Evolutionary conservation across 1,139 yeast species (phyloP).

Genomic region (Taiozyma sp.): DNA sequence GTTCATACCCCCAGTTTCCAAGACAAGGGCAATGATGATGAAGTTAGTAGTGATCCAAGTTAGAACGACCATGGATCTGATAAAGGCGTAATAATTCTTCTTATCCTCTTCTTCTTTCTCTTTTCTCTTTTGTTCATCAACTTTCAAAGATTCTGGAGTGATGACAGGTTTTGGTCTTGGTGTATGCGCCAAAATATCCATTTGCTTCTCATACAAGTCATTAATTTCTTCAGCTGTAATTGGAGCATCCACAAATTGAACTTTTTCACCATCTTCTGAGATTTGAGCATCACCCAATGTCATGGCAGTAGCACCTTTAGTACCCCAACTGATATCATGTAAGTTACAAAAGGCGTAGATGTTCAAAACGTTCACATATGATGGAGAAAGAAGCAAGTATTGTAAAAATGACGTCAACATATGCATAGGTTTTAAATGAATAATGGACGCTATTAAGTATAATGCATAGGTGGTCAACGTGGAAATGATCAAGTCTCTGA

Average conservation of each 20-base stretch:
- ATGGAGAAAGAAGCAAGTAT: constrained; percentile 81
- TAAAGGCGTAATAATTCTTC: constrained; percentile 68
- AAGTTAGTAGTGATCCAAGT: constrained; percentile 79
- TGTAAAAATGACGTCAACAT: constrained; percentile 82
- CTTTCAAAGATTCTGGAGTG: constrained; percentile 30
- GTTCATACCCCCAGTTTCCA: constrained; percentile 56
- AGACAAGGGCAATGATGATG: constrained; percentile 63
- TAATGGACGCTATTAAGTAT: constrained; percentile 70
- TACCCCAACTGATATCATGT: constrained; percentile 98
- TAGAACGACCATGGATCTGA: constrained; percentile 76
- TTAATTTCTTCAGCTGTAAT: constrained; percentile 56
- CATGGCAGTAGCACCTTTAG: constrained; percentile 77
- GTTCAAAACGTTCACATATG: constrained; percentile 81
- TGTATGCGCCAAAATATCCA: constrained; percentile 50
- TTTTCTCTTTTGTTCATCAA: constrained; percentile 27
- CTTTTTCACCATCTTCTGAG: constrained; percentile 62
- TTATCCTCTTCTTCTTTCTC: constrained; percentile 50
- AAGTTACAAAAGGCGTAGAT: constrained; percentile 94
- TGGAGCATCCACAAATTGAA: constrained; percentile 70
- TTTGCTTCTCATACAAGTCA: constrained; percentile 55
- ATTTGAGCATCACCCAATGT: constrained; percentile 63
- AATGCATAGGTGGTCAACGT: constrained; percentile 79
- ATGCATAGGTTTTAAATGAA: constrained; percentile 95
- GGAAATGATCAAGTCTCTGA: constrained; percentile 86
- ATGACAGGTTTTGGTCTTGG: constrained; percentile 37